These are phyloP conservation scores for Anthoceros angustus DNA, from an alignment of 225 moss, liverwort and hornwort genomes.

Conservation along the genomic window DNA sequence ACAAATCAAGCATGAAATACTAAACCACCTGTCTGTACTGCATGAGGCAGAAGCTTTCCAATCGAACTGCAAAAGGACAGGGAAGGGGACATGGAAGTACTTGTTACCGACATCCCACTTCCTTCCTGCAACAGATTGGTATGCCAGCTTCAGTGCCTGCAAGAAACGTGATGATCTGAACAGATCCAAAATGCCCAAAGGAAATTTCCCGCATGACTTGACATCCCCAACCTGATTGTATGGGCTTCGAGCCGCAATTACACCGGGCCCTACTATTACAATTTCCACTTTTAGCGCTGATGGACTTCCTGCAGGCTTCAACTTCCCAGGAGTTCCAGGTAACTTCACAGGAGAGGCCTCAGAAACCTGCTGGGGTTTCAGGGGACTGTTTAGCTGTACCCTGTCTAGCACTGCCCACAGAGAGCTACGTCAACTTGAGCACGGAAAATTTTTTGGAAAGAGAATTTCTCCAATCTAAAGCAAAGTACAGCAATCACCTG, in stretches of 20 bases:
- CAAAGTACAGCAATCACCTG: constrained; percentile 5
- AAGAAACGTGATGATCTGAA: constrained; percentile 5
- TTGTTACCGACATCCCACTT: constrained; percentile 39
- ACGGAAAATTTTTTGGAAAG: background rate
- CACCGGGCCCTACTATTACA: constrained; percentile 22
- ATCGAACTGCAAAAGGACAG: background rate
- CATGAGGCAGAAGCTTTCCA: background rate
- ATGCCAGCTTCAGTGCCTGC: constrained; percentile 52
- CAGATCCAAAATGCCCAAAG: background rate
- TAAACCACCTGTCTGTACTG: background rate
- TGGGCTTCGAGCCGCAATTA: constrained; percentile 36
- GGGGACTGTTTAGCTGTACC: background rate
- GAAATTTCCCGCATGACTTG: background rate
- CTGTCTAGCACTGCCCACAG: no score
- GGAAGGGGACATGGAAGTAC: constrained; percentile 8
- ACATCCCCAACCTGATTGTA: constrained; percentile 29
- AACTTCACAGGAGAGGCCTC: background rate
- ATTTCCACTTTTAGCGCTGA: constrained; percentile 32
- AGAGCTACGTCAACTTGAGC: background rate
- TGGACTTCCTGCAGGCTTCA: constrained; percentile 20
- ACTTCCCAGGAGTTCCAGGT: constrained; percentile 27
- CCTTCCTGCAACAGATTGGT: constrained; percentile 45
- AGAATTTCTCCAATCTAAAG: background rate
- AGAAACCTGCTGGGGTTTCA: background rate
- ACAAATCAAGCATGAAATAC: constrained; percentile 9